Conservation (phyloP, 208 protist genomes). For the Wallacemonas sp. region DNA sequence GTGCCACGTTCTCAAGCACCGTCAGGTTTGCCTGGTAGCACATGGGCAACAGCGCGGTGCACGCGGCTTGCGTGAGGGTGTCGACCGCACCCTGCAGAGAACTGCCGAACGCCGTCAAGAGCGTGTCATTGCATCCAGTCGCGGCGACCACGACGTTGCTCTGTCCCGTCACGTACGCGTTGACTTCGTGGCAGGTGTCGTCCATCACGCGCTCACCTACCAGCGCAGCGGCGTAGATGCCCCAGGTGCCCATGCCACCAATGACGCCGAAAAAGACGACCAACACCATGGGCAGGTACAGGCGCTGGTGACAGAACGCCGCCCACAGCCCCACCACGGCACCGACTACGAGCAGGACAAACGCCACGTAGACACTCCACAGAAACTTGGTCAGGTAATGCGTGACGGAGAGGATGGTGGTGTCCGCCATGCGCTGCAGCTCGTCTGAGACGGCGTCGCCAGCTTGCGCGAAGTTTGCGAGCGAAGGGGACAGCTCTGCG, state of each 20-base stretch:
- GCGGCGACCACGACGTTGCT: constrained; percentile 24
- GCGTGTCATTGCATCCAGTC: constrained; percentile 27
- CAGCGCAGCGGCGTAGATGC: constrained; percentile 19
- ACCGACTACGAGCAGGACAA: constrained; percentile 19
- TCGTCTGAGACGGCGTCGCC: constrained; percentile 3
- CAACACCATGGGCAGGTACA: constrained; percentile 28
- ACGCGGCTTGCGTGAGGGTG: neutral
- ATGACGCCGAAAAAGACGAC: constrained; percentile 34
- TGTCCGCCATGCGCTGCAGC: constrained; percentile 19
- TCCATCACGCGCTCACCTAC: constrained; percentile 19
- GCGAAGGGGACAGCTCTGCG: neutral
- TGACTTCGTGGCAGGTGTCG: constrained; percentile 42
- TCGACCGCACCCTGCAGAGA: constrained; percentile 1
- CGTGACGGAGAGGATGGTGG: constrained; percentile 11
- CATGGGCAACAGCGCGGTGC: neutral
- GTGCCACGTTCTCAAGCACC: neutral
- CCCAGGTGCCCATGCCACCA: constrained; percentile 28
- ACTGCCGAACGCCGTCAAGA: constrained; percentile 5
- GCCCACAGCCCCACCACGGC: constrained; percentile 19
- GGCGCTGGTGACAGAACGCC: constrained; percentile 32
- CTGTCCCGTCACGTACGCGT: constrained; percentile 22
- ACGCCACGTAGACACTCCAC: constrained; percentile 32
- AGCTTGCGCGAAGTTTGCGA: neutral
- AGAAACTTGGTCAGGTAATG: constrained; percentile 7
- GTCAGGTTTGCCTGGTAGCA: constrained; percentile 10